Conservation (phyloP, 2,329 filamentous ascomycete species). For the Trichoderma brevicompactum region DNA sequence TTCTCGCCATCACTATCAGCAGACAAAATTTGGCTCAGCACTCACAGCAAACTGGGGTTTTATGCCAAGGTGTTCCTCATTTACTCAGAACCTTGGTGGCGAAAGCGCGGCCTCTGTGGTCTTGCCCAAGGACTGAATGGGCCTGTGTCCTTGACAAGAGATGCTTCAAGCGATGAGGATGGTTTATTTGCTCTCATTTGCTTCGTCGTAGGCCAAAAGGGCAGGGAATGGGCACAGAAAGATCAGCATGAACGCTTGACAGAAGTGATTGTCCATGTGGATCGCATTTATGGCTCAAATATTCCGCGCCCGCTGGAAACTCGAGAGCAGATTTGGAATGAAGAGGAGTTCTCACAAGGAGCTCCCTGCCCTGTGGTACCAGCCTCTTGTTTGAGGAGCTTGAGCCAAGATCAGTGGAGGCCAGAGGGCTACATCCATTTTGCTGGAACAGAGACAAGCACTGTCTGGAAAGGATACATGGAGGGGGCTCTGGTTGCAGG, state of each 20-base stretch:
- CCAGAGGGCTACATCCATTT: conserved; percentile 51
- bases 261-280: conserved; percentile 43
- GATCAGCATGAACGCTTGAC: conserved; percentile 37
- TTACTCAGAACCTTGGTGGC: conserved; percentile 43
- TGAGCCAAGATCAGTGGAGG: conserved; percentile 39
- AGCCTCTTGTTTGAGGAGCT: conserved; percentile 39
- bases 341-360: conserved; percentile 41
- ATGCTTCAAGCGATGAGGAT: conserved; percentile 43
- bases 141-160: conserved; percentile 46
- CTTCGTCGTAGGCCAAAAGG: conserved; percentile 47
- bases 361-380: conserved; percentile 42
- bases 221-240: conserved; percentile 31
- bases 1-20: conserved; percentile 39
- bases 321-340: conserved; percentile 29
- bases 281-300: conserved; percentile 29
- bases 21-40: conserved; percentile 42
- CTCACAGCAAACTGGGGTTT: conserved; percentile 46
- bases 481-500: conserved; percentile 54
- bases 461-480: conserved; percentile 58
- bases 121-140: conserved; percentile 34
- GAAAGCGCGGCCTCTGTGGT: conserved; percentile 36
- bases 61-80: conserved; percentile 50
- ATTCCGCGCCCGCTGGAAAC: conserved; percentile 1
- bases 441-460: conserved; percentile 54
- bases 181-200: conserved; percentile 45